Conservation (phyloP, 495 filamentous ascomycete genomes). For the Immersiella caudata region DNA sequence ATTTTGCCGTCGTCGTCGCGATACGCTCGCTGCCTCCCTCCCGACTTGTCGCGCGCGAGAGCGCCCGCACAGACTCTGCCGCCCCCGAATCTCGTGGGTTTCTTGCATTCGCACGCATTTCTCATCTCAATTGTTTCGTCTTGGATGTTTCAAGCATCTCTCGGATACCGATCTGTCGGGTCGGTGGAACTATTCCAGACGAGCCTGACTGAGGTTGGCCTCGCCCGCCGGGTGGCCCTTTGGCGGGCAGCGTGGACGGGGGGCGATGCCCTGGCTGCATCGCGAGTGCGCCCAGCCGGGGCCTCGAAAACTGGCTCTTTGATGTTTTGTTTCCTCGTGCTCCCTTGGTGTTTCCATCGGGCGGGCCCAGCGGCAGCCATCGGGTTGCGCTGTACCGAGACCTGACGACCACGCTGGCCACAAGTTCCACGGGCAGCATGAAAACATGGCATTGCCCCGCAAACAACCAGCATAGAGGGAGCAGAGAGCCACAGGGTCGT, state of each 20-base stretch:
- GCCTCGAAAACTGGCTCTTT: slow-evolving; percentile 11
- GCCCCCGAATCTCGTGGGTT: not conserved
- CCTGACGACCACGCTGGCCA: not conserved
- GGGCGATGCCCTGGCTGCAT: slow-evolving; percentile 21
- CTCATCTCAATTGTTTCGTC: slow-evolving; percentile 18
- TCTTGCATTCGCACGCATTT: not conserved
- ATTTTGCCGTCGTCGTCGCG: not conserved
- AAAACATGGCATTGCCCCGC: slow-evolving; percentile 1
- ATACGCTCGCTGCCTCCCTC: not conserved
- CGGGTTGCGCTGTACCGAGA: slow-evolving; percentile 1
- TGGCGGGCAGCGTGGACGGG: not conserved
- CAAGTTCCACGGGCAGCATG: not conserved
- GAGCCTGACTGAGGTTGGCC: slow-evolving; percentile 19
- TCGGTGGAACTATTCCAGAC: slow-evolving; percentile 9
- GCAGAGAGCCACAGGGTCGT: not conserved
- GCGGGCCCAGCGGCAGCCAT: not conserved
- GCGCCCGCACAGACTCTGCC: not conserved
- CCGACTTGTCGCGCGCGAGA: slow-evolving; percentile 34
- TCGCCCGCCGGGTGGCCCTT: slow-evolving; percentile 27
- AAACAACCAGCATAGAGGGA: not conserved
- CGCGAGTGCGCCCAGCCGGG: slow-evolving; percentile 8
- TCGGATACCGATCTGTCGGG: slow-evolving; percentile 35
- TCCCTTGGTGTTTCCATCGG: not conserved
- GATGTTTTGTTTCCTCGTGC: slow-evolving; percentile 12
- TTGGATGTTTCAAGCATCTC: slow-evolving; percentile 19